Evolutionary conservation across 768 basidiomycete genomes (phyloP), one percentile per base, ranked within the genome.

Genomic region (Lactifluus rugatus): DNA sequence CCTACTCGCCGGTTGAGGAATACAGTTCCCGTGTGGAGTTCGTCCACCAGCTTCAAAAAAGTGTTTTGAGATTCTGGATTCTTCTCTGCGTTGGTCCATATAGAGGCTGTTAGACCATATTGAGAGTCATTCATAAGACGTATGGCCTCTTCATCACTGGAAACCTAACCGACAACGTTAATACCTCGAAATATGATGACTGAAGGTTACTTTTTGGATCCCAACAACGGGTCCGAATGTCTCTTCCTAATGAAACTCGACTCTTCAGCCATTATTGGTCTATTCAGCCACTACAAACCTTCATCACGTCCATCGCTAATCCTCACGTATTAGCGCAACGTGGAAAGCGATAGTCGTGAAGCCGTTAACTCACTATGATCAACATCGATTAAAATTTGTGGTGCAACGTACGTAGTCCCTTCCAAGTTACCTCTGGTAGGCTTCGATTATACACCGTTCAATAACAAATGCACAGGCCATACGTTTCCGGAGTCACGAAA

Each of bases 161-260:
- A 75, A 21, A 92, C 88, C 87, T 89, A 51, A 37, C 3, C 36
- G 6, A 41, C 56, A 3, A 47, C 42, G 36, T 54, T 31, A 16
- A 26, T 39, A 31, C 6, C 2, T 23, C 6, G 10, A 36, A 21
- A 19, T 28, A 21, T 48, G 41, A 19, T 9, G 13, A 50, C 23
- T 42, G 52, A 31, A 41, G 13, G 21, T 28, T 57, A 90, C 93
- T 78, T 93, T 94, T 72, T 90, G 87, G 60, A 99, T 93, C 11
- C 93, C 94, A 28, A 97, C 76, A 6, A 96, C 79, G 0, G 96
- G 96, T 0, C 96, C 96, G 62, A 97, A 97, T 0, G 90, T 91
- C 72, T 93, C 89, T 71, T 87, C 84, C 84, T 88, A 53, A 21
- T 25, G 41, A 19, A 21, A 26, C 11, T 31, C n/a, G 25, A 31